Base-by-base conservation (phyloP, 768 basidiomycete species). In the Tephrocybe sp. region DNA sequence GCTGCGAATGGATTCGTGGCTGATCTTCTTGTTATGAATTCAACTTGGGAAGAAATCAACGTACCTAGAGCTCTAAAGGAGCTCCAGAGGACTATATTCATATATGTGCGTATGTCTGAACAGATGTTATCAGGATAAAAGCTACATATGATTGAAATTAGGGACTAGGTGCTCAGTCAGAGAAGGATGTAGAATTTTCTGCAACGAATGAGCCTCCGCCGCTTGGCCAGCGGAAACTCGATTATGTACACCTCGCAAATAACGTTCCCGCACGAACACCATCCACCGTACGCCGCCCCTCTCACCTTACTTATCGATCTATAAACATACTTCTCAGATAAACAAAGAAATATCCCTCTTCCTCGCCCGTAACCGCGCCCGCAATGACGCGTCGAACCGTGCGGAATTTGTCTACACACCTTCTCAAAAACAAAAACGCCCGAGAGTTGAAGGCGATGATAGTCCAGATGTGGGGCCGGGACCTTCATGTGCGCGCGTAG, bases 351-450 rank as follows among this genome's bases (percentile, higher is more conserved):
- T 92, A 25, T 87, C 90, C 2, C 63, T 70, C 36, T 86, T 92
- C 48, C 77, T 92, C 1, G 86, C 87, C 0, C 71, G 75, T 41
- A 90, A 84, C 44, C 78, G 87, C 5, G 81, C 83, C 1, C 80
- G 82, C 36, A 90, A 88, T 56, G 83, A 89, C 58, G 77, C 77
- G 30, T 92, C 89, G 9, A 92, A 92, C 59, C 82, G 84, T 22
- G 69, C 77, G 7, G 89, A 92, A 58, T 92, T 92, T 60, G 69
- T 92, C 0, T 68, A 79, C 35, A 78, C 80, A 6, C 68, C 80
- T 5, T 70, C 76, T 2, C 78, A 84, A 60, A 84, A 85, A 50
- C 75, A 77, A 25, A 71, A 68, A 40, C 71, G 71, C 21, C 56
- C 77, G 6, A 63, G 66, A n/a, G 59, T n/a, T n/a, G n/a, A n/a